These are phyloP conservation scores for Plenodomus lindquistii DNA, from an alignment of 2,329 filamentous ascomycete species.

Conservation along the genomic window DNA sequence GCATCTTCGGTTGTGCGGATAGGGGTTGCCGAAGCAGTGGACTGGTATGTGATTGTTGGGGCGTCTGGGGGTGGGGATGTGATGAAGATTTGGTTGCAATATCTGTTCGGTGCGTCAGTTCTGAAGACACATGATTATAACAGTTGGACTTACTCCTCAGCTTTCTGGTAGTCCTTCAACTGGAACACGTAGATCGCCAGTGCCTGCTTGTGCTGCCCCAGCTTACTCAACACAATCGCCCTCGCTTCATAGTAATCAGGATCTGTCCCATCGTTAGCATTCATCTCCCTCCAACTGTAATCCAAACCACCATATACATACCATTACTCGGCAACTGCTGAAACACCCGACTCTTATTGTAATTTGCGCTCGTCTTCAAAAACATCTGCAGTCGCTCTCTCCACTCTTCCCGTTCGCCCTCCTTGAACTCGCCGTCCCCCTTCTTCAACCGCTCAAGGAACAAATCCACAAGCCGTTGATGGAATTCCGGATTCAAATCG, in stretches of 20 bases:
- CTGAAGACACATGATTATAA: not conserved
- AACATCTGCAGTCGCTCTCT: slow-evolving; percentile 73
- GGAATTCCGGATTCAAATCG: slow-evolving; percentile 82
- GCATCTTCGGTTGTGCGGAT: slow-evolving; percentile 56
- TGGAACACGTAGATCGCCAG: slow-evolving; percentile 98
- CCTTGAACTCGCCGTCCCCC: slow-evolving; percentile 31
- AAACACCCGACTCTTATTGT: slow-evolving; percentile 79
- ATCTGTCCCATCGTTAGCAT: slow-evolving; percentile 56
- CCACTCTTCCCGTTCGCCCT: slow-evolving; percentile 50
- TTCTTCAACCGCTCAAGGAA: slow-evolving; percentile 61
- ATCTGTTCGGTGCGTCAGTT: slow-evolving; percentile 54
- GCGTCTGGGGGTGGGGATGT: slow-evolving; percentile 31
- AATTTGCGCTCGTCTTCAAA: slow-evolving; percentile 74
- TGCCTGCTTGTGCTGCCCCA: slow-evolving; percentile 93
- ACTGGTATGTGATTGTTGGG: slow-evolving; percentile 36
- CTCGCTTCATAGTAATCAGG: slow-evolving; percentile 84
- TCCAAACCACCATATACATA: slow-evolving; percentile 47
- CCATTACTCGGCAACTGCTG: slow-evolving; percentile 77
- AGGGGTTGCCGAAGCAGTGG: not conserved
- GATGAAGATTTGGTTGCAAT: slow-evolving; percentile 86
- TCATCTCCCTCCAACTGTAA: not conserved
- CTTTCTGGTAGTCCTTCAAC: slow-evolving; percentile 81
- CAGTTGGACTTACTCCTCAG: slow-evolving; percentile 72
- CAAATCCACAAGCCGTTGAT: slow-evolving; percentile 79
- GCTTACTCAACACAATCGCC: slow-evolving; percentile 88